Conservation (phyloP, 73 alveolate species). For the Paramecium primaurelia region DNA sequence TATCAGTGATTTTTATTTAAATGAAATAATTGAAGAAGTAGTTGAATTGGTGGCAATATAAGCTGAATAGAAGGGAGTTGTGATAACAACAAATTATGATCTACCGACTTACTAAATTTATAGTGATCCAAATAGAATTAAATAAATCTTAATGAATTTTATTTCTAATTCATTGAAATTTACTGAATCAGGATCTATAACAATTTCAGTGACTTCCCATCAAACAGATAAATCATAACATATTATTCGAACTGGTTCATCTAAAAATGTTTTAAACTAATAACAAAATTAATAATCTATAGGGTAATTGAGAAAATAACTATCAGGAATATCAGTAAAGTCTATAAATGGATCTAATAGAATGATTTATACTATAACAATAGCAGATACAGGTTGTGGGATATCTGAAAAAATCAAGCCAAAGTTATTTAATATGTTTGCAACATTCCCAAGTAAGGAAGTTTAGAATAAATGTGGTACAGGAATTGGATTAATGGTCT, state of each 20-base stretch:
- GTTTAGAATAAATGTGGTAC: slow-evolving; percentile 40
- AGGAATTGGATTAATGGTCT: slow-evolving; percentile 52
- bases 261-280: neutral
- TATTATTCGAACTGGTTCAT: neutral
- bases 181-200: slow-evolving; percentile 60
- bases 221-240: neutral
- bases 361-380: neutral
- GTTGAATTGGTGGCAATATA: slow-evolving; percentile 45
- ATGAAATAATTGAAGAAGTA: slow-evolving; percentile 41
- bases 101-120: neutral
- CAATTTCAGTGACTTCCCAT: neutral
- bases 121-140: slow-evolving; percentile 59
- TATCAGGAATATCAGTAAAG: neutral
- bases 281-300: neutral
- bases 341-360: neutral
- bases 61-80: slow-evolving; percentile 45
- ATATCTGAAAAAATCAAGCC: slow-evolving; percentile 49
- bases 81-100: neutral
- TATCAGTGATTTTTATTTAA: slow-evolving; percentile 6
- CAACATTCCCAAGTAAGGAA: slow-evolving; percentile 34
- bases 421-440: slow-evolving; percentile 53
- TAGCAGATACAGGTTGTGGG: slow-evolving; percentile 57
- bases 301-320: neutral
- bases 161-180: slow-evolving; percentile 67
- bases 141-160: slow-evolving; percentile 60